Evolutionary conservation across 148 eudicot species (phyloP).

Genomic region (Fagopyrum homotropicum): DNA sequence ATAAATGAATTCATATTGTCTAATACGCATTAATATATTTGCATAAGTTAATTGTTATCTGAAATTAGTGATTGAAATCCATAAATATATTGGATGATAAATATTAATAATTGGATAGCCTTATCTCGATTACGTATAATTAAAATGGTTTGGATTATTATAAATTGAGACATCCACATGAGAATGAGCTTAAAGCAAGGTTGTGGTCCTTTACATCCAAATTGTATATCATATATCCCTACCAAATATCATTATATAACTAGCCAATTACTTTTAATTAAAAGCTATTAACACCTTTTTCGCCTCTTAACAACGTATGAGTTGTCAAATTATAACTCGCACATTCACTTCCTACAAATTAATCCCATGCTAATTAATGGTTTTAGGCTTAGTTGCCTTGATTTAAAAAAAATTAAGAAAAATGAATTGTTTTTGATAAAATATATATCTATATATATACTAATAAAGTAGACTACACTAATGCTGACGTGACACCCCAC

Average conservation of each 20-base stretch:
- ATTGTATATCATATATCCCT: background rate
- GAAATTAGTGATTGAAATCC: too few relatives aligned
- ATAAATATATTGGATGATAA: too few relatives aligned
- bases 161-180: slow-evolving; percentile 12
- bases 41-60: too few relatives aligned
- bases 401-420: background rate
- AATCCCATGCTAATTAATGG: background rate
- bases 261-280: slow-evolving; percentile 7
- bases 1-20: too few relatives aligned
- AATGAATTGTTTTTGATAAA: too few relatives aligned
- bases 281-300: background rate
- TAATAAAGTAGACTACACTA: too few relatives aligned
- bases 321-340: slow-evolving; percentile 1
- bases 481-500: too few relatives aligned
- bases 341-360: background rate
- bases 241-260: too few relatives aligned
- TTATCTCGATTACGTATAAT: background rate
- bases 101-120: background rate
- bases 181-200: background rate
- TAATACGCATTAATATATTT: too few relatives aligned
- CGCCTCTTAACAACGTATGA: background rate
- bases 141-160: background rate
- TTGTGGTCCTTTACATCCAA: slow-evolving; percentile 8
- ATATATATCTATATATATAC: too few relatives aligned
- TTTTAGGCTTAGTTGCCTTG: background rate